Conservation (phyloP, 2,329 filamentous ascomycete species). For the Neofusicoccum kwambonambiense region DNA sequence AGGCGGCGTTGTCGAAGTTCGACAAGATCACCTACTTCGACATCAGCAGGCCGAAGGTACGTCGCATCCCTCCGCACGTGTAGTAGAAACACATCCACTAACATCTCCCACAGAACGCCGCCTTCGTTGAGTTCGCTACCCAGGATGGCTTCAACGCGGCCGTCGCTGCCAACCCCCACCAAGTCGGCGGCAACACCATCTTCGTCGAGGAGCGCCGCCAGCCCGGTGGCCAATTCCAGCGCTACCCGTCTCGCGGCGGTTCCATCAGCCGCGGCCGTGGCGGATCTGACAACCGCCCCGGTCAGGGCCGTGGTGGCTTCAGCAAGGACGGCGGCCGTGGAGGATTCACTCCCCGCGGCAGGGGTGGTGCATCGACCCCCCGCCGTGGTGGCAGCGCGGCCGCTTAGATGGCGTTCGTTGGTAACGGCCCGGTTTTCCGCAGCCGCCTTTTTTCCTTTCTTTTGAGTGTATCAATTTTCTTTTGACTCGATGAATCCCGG, state of each 20-base stretch:
- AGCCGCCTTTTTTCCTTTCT: conserved; percentile 11
- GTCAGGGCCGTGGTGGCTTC: conserved; percentile 69
- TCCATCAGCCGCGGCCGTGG: conserved; percentile 58
- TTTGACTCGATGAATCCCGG: conserved; percentile 13
- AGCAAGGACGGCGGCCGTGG: conserved; percentile 68
- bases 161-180: conserved; percentile 79
- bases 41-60: conserved; percentile 72
- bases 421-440: no score
- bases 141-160: conserved; percentile 80
- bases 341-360: conserved; percentile 53
- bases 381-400: conserved; percentile 53
- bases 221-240: conserved; percentile 38
- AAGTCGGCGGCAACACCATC: conserved; percentile 78
- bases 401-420: conserved; percentile 25
- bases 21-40: conserved; percentile 65
- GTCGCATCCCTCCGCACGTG: conserved; percentile 21
- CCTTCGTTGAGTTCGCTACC: conserved; percentile 90
- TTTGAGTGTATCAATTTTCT: conserved; percentile 9
- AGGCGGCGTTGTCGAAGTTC: conserved; percentile 67
- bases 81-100: conserved; percentile 18
- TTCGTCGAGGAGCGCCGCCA: conserved; percentile 85
- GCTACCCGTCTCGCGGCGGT: conserved; percentile 39
- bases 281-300: conserved; percentile 56
- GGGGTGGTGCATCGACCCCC: conserved; percentile 38
- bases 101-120: conserved; percentile 71